These are phyloP conservation scores for Acanthamoeba lenticulata DNA, from an alignment of 208 protist genomes.

Conservation along the genomic window DNA sequence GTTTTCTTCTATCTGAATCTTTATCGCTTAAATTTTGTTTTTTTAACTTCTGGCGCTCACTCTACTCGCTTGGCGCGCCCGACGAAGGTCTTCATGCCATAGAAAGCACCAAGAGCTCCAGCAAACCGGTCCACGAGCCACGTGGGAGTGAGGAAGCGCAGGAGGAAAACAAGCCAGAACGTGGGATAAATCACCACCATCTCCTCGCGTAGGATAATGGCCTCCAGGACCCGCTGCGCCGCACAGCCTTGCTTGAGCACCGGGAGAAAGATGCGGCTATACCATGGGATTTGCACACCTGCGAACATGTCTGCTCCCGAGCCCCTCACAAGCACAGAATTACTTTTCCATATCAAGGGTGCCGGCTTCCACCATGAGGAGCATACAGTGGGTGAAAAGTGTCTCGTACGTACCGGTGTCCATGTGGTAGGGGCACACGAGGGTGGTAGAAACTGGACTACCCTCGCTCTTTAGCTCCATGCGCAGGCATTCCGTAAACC, in stretches of 20 bases:
- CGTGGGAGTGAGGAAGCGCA: neutral
- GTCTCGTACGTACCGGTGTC: too few relatives aligned
- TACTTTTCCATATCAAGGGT: too few relatives aligned
- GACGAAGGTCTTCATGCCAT: constrained; percentile 46
- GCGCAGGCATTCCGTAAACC: constrained; percentile 55
- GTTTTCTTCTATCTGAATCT: too few relatives aligned
- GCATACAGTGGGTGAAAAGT: too few relatives aligned
- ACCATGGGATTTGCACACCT: constrained; percentile 17
- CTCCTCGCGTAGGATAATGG: constrained; percentile 17
- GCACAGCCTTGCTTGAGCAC: neutral
- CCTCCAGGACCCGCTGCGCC: constrained; percentile 4
- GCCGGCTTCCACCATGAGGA: too few relatives aligned
- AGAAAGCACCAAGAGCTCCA: neutral
- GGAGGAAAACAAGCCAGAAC: constrained; percentile 61
- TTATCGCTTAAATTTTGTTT: too few relatives aligned
- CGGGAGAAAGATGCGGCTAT: constrained; percentile 25
- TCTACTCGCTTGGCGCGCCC: neutral
- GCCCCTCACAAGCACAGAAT: too few relatives aligned
- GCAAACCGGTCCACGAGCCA: neutral
- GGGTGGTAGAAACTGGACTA: neutral
- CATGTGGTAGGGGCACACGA: constrained; percentile 62
- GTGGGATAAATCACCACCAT: neutral
- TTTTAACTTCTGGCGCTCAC: too few relatives aligned
- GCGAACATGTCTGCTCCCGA: constrained; percentile 29
- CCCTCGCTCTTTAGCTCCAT: constrained; percentile 48